These are phyloP conservation scores for Oehlia diaphana DNA, from an alignment of 192 early-diverging fungal genomes.

Conservation along the genomic window DNA sequence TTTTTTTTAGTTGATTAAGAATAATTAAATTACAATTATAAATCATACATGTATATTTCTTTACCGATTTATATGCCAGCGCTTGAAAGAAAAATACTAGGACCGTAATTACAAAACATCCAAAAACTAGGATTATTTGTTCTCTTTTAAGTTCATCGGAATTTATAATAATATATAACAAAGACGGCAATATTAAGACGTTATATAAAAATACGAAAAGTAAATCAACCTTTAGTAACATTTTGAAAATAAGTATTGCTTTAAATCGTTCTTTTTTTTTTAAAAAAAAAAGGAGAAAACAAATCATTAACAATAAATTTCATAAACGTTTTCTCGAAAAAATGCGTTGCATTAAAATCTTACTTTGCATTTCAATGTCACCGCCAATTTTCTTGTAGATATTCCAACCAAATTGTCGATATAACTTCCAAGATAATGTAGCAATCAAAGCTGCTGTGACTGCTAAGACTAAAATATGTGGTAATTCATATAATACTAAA, in stretches of 20 bases:
- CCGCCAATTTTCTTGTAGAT: background rate
- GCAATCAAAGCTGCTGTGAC: background rate
- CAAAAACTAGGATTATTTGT: background rate
- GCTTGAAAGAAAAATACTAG: background rate
- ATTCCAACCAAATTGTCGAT: conserved; percentile 1
- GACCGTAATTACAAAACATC: background rate
- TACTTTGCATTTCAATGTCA: background rate
- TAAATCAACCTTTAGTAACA: too few relatives aligned
- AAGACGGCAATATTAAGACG: too few relatives aligned
- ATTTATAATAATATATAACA: too few relatives aligned
- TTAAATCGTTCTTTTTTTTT: too few relatives aligned
- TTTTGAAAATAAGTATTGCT: too few relatives aligned
- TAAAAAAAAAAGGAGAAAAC: too few relatives aligned
- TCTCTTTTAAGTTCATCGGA: too few relatives aligned
- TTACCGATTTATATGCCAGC: background rate
- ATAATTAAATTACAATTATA: too few relatives aligned
- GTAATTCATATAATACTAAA: background rate
- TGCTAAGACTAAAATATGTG: background rate
- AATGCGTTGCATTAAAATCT: background rate
- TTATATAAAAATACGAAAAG: too few relatives aligned
- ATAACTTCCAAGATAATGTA: background rate
- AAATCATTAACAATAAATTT: too few relatives aligned
- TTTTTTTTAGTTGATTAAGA: background rate
- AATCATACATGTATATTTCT: too few relatives aligned
- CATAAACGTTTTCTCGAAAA: too few relatives aligned